phyloP scores from a whole-genome alignment of 768 basidiomycete genomes.

The Strobilomyces confusus region DNA sequence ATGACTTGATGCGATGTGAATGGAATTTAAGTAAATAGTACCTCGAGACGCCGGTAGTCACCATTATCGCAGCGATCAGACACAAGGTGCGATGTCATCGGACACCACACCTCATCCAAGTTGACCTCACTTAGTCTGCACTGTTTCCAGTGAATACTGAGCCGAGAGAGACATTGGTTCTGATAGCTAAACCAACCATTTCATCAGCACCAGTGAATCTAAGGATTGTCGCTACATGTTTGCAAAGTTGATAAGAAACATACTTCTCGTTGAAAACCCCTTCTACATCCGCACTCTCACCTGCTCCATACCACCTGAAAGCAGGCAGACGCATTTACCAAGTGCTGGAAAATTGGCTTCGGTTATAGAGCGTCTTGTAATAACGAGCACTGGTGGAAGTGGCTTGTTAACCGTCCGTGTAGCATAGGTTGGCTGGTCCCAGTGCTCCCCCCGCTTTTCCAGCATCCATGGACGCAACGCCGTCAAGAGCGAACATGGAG shows the following conservation, averaged over 20 bases:
- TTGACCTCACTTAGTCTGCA: no score
- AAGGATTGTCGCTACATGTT: background rate
- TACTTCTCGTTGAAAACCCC: constrained; percentile 42
- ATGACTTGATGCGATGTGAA: no score
- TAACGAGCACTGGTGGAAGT: background rate
- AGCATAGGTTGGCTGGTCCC: background rate
- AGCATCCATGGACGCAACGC: background rate
- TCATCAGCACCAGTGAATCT: constrained; percentile 1
- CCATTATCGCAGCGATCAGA: no score
- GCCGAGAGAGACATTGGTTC: no score
- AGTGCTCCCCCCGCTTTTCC: background rate
- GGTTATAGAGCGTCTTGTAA: background rate
- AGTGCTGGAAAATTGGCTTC: no score
- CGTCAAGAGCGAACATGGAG: constrained; percentile 1
- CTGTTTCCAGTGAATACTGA: background rate
- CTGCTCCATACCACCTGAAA: background rate
- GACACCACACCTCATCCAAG: no score
- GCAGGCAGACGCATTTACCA: background rate
- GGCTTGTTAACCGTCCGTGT: background rate
- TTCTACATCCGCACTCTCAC: background rate
- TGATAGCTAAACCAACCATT: no score
- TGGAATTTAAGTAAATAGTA: no score
- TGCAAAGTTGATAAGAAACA: background rate
- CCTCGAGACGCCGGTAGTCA: no score
- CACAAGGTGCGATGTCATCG: no score